Conservation (phyloP, 1,284 basidiomycete species). For the Pulveroboletus sp. region DNA sequence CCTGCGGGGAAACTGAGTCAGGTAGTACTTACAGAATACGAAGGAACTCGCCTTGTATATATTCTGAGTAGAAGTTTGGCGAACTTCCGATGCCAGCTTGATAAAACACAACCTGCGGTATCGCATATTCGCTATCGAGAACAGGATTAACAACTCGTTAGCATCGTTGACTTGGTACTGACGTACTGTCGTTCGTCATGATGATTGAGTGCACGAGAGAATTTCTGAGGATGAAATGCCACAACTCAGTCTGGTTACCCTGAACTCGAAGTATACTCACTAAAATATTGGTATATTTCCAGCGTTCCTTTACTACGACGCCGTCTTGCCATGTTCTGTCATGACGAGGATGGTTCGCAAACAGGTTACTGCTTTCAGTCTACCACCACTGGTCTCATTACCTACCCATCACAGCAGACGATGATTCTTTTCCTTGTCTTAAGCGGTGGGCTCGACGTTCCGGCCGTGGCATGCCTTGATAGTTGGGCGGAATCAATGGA, state of each 20-base stretch:
- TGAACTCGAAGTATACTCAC: slow-evolving; percentile 40
- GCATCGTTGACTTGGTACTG: not conserved
- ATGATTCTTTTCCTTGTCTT: slow-evolving; percentile 57
- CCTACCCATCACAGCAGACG: slow-evolving; percentile 72
- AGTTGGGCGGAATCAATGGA: slow-evolving; percentile 1
- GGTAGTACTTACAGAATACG: not conserved
- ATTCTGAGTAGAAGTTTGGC: slow-evolving; percentile 55
- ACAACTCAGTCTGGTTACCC: not conserved
- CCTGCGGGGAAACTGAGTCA: slow-evolving; percentile 42
- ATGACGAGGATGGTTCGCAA: not conserved
- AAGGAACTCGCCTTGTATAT: slow-evolving; percentile 45
- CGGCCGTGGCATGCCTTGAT: not conserved
- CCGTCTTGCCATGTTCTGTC: slow-evolving; percentile 45
- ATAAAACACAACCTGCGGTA: slow-evolving; percentile 70
- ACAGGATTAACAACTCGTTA: not conserved
- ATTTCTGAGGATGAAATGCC: slow-evolving; percentile 49
- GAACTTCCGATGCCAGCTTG: slow-evolving; percentile 69
- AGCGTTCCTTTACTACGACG: slow-evolving; percentile 47
- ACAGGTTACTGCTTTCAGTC: not conserved
- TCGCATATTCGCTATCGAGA: slow-evolving; percentile 42
- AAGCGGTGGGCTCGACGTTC: not conserved
- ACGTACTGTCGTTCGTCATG: slow-evolving; percentile 54
- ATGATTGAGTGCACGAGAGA: slow-evolving; percentile 48
- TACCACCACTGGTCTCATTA: not conserved
- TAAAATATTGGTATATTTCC: slow-evolving; percentile 64